These are phyloP conservation scores for Adansonia madagascariensis DNA, from an alignment of 441 rosid genomes.

Conservation along the genomic window DNA sequence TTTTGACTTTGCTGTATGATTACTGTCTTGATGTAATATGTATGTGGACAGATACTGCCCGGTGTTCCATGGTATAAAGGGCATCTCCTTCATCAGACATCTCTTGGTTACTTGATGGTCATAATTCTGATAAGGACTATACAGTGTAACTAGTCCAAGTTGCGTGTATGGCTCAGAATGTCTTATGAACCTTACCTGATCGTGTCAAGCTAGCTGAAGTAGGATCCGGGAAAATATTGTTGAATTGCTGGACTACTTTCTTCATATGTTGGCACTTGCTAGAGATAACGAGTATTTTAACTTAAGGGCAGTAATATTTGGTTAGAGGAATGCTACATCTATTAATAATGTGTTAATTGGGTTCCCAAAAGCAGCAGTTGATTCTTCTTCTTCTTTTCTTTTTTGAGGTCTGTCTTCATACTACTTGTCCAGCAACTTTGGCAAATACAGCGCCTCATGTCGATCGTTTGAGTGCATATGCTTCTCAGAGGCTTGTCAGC, in stretches of 20 bases:
- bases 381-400: too few relatives aligned
- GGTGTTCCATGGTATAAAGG: slow-evolving; percentile 97
- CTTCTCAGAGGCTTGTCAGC: slow-evolving; percentile 97
- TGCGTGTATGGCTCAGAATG: slow-evolving; percentile 72
- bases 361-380: neutral
- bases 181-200: neutral
- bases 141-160: slow-evolving; percentile 89
- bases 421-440: slow-evolving; percentile 93
- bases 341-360: neutral
- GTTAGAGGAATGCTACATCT: neutral
- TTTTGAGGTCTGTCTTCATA: slow-evolving; percentile 88
- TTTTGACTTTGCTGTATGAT: slow-evolving; percentile 21
- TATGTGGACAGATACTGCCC: slow-evolving; percentile 65
- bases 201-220: neutral
- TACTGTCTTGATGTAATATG: slow-evolving; percentile 27
- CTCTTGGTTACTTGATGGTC: slow-evolving; percentile 95
- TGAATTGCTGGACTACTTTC: neutral
- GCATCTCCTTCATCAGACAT: slow-evolving; percentile 91
- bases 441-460: slow-evolving; percentile 99
- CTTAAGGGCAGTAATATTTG: neutral
- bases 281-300: neutral
- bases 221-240: neutral
- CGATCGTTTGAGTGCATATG: slow-evolving; percentile 95
- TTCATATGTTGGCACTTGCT: neutral
- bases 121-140: slow-evolving; percentile 93